These are phyloP conservation scores for Pestalotiopsis sp. DNA, from an alignment of 2,329 filamentous ascomycete species.

Conservation along the genomic window DNA sequence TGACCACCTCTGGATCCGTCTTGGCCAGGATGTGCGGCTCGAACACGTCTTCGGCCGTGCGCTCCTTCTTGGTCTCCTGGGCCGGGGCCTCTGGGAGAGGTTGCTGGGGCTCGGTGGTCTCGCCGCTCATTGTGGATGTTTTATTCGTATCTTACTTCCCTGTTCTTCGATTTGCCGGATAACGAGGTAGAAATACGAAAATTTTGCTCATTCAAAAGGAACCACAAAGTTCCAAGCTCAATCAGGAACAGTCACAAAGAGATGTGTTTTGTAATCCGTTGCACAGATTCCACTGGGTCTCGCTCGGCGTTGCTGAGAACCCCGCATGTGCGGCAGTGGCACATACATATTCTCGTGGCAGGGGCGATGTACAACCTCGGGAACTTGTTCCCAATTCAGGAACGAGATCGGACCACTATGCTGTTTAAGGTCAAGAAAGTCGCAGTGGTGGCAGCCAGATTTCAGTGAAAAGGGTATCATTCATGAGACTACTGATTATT, in stretches of 20 bases:
- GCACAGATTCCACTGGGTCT: background rate
- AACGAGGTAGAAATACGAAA: background rate
- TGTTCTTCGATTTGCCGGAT: background rate
- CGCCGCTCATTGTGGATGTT: background rate
- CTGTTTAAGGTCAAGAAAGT: background rate
- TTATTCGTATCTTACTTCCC: background rate
- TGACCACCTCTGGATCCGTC: constrained; percentile 35
- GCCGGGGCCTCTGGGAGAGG: background rate
- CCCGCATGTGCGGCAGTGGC: background rate
- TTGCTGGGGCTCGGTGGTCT: background rate
- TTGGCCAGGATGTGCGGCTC: constrained; percentile 28
- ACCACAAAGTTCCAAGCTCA: background rate
- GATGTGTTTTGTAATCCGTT: background rate
- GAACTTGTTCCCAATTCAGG: background rate
- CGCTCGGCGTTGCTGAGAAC: background rate
- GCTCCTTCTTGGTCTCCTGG: background rate
- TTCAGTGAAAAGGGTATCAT: background rate
- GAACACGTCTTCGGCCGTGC: constrained; percentile 28
- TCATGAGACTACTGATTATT: background rate
- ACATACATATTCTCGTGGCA: background rate
- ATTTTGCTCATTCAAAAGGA: background rate
- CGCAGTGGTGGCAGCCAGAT: background rate
- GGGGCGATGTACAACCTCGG: constrained; percentile 3
- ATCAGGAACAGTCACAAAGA: background rate
- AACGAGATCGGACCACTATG: background rate